These are phyloP conservation scores for Pseudodiploospora longispora DNA, from an alignment of 2,329 filamentous ascomycete species.

Conservation along the genomic window DNA sequence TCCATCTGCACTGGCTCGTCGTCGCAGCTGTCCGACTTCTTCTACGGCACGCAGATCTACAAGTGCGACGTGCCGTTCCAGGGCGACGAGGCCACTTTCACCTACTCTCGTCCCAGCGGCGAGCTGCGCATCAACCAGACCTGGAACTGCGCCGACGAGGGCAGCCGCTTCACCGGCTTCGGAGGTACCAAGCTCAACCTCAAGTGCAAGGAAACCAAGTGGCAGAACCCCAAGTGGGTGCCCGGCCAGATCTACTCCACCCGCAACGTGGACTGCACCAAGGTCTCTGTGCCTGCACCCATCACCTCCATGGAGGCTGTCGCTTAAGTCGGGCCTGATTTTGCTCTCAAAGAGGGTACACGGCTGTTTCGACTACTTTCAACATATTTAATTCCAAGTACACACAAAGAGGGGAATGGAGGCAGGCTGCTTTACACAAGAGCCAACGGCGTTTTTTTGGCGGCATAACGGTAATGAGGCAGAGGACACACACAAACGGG, in stretches of 20 bases:
- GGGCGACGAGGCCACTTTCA: conserved; percentile 29
- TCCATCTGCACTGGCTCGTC: conserved; percentile 33
- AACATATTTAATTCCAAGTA: too few species aligned
- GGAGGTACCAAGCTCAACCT: conserved; percentile 20
- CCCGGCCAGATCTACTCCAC: conserved; percentile 23
- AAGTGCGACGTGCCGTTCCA: conserved; percentile 29
- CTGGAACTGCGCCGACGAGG: conserved; percentile 39
- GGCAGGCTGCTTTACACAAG: not conserved
- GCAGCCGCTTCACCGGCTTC: conserved; percentile 20
- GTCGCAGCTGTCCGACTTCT: conserved; percentile 38
- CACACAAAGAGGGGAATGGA: not conserved
- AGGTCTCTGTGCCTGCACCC: conserved; percentile 16
- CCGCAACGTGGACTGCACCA: conserved; percentile 19
- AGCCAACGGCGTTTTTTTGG: too few species aligned
- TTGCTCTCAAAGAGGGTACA: not conserved
- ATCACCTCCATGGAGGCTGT: conserved; percentile 19
- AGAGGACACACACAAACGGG: too few species aligned
- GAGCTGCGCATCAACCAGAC: conserved; percentile 38
- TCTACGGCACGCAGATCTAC: conserved; percentile 39
- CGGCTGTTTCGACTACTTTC: too few species aligned
- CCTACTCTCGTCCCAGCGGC: conserved; percentile 29
- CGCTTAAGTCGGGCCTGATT: conserved; percentile 10
- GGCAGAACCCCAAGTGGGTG: conserved; percentile 24
- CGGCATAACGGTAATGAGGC: too few species aligned
- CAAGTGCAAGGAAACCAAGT: conserved; percentile 18